Evolutionary conservation across 352 stramenopile species (phyloP).

Genomic region (Thalassiosira livingstoniorum): DNA sequence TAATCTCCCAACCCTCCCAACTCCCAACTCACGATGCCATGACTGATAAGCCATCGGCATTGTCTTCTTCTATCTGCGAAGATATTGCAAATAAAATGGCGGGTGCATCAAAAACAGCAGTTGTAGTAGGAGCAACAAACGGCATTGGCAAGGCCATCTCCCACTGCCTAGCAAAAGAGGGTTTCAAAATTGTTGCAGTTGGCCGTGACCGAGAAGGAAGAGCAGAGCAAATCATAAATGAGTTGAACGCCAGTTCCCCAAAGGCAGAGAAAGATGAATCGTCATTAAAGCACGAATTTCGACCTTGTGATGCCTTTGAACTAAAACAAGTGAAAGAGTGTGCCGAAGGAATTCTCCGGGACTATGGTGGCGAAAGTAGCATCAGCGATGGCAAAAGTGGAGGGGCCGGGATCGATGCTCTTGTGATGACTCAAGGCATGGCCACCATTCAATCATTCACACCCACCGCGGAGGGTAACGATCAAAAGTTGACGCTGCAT

Average conservation of each 20-base stretch:
- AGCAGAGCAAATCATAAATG: constrained; percentile 16
- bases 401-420: constrained; percentile 53
- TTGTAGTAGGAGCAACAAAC: constrained; percentile 47
- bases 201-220: constrained; percentile 24
- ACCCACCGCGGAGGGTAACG: constrained; percentile 74
- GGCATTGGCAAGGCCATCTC: constrained; percentile 52
- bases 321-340: constrained; percentile 49
- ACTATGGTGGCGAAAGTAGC: constrained; percentile 8
- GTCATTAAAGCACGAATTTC: constrained; percentile 60
- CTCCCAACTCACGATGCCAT: no score
- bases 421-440: constrained; percentile 85
- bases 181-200: constrained; percentile 38
- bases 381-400: constrained; percentile 9
- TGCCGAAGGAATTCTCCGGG: constrained; percentile 37
- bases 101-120: constrained; percentile 20
- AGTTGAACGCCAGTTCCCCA: constrained; percentile 4
- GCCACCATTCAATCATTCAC: constrained; percentile 76
- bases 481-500: constrained; percentile 82
- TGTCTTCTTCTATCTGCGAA: no score
- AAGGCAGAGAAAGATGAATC: neutral
- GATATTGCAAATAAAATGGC: no score
- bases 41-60: no score
- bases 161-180: constrained; percentile 26
- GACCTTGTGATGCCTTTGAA: constrained; percentile 58
- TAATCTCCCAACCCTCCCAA: no score